phyloP scores from a whole-genome alignment of 768 basidiomycete genomes.

The Mrakia gelida region DNA sequence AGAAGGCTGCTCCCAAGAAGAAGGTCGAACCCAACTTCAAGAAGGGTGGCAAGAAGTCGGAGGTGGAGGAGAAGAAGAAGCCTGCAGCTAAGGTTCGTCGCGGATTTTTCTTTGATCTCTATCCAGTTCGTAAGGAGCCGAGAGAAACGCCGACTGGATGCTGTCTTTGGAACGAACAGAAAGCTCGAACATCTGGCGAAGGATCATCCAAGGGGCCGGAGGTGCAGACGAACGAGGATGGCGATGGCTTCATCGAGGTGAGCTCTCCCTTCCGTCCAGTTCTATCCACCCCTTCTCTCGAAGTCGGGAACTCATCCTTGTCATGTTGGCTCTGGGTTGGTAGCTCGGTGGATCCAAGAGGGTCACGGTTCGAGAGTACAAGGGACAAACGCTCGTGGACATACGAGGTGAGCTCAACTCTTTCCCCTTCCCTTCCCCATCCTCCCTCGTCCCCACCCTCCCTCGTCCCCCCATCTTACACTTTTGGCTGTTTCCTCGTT shows the following conservation, averaged over 20 bases:
- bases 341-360: background rate
- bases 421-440: background rate
- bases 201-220: background rate
- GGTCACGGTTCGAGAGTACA: background rate
- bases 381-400: slow-evolving; percentile 2
- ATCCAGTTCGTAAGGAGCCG: no score
- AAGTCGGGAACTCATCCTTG: background rate
- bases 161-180: background rate
- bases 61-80: background rate
- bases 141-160: background rate
- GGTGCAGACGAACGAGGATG: background rate
- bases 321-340: background rate
- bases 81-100: background rate
- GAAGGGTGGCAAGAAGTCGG: background rate
- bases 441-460: background rate
- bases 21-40: background rate
- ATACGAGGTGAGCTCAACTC: background rate
- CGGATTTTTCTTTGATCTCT: no score
- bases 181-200: background rate
- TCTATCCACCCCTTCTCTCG: background rate
- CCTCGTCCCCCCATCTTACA: background rate
- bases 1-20: background rate
- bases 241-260: slow-evolving; percentile 1
- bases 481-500: background rate
- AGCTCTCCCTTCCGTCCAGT: background rate